Evolutionary conservation across 2,329 filamentous ascomycete genomes (phyloP).

Genomic region (Cordyceps javanica): DNA sequence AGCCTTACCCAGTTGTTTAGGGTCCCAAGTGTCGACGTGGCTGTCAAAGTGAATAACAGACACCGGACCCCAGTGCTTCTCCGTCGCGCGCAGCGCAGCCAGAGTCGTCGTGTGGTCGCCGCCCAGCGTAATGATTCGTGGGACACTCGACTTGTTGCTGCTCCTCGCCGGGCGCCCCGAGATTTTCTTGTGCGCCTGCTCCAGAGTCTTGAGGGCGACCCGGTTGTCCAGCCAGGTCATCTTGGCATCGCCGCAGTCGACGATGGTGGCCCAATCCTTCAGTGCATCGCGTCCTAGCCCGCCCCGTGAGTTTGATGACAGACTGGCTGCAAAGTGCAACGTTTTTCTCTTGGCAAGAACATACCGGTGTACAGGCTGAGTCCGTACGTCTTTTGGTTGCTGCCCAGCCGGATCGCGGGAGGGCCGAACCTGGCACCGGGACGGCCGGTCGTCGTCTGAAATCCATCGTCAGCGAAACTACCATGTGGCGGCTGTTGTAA

Average conservation of each 20-base stretch:
- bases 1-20: constrained; percentile 14
- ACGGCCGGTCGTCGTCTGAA: constrained; percentile 18
- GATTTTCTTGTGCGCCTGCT: constrained; percentile 17
- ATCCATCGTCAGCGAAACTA: background rate
- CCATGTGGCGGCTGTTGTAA: too few relatives aligned
- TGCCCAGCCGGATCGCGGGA: constrained; percentile 72
- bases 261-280: constrained; percentile 58
- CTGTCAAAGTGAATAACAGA: constrained; percentile 65
- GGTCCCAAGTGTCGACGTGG: constrained; percentile 37
- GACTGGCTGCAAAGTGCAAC: too few relatives aligned
- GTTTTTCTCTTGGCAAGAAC: background rate
- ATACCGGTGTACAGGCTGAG: constrained; percentile 19
- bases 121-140: constrained; percentile 53
- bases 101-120: constrained; percentile 66
- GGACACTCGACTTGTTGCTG: constrained; percentile 11
- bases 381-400: constrained; percentile 47
- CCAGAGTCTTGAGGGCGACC: constrained; percentile 18
- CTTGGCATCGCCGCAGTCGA: constrained; percentile 68
- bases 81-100: constrained; percentile 57
- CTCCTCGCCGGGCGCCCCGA: constrained; percentile 14
- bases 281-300: constrained; percentile 16
- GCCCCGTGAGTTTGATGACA: background rate
- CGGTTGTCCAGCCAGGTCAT: constrained; percentile 20
- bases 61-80: constrained; percentile 53
- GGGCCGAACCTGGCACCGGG: constrained; percentile 64